phyloP scores from a whole-genome alignment of 202 grass and related monocot species.

The Bolboschoenoplectus hybrid region DNA sequence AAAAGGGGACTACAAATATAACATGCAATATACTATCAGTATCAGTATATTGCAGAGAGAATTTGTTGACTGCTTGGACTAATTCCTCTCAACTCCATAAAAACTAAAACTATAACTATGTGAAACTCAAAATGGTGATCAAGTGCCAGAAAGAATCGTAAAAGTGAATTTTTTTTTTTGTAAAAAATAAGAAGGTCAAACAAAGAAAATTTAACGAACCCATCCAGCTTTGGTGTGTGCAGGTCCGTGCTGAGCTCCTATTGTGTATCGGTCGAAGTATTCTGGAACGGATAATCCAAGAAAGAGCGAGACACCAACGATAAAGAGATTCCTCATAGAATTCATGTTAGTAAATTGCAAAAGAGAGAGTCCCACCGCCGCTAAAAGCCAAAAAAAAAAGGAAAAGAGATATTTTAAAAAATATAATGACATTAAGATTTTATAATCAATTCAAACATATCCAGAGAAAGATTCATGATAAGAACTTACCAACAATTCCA shows the following conservation, averaged over 20 bases:
- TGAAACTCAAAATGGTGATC: not conserved
- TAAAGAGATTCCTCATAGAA: conserved; percentile 94
- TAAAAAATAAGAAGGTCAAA: not conserved
- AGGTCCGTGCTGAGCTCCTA: conserved; percentile 58
- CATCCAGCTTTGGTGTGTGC: conserved; percentile 91
- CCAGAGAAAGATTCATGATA: conserved; percentile 8
- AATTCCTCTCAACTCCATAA: not conserved
- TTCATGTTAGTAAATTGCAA: conserved; percentile 99
- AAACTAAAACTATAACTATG: not conserved
- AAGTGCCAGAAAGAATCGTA: not conserved
- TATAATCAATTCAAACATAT: conserved; percentile 18
- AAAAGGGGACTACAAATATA: not conserved
- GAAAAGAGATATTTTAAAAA: conserved; percentile 29
- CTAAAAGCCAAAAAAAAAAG: conserved; percentile 51
- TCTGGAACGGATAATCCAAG: conserved; percentile 92
- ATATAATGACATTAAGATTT: not conserved
- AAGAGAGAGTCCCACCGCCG: conserved; percentile 86
- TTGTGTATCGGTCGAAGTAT: conserved; percentile 80
- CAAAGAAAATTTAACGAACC: conserved; percentile 47
- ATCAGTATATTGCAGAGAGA: not conserved
- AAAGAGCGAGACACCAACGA: conserved; percentile 84
- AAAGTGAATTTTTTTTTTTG: not conserved
- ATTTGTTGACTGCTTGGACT: not conserved
- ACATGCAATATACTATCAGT: not conserved
- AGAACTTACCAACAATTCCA: conserved; percentile 74